Evolutionary conservation across 2,329 filamentous ascomycete species (phyloP), one percentile per base, ranked within the genome.

Genomic region (Cladosporium sp.): DNA sequence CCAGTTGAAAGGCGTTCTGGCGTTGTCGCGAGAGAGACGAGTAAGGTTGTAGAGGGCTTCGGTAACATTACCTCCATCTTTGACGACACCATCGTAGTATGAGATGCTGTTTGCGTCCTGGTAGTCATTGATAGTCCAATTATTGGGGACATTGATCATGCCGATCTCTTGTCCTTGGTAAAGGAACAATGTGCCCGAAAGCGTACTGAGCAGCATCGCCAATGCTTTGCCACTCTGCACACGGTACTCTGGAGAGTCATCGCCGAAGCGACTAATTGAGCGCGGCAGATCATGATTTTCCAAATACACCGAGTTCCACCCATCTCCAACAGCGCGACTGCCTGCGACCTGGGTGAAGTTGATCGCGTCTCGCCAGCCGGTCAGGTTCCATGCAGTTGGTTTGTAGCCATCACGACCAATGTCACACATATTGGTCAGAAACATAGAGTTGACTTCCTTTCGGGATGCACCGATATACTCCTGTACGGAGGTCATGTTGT

Each of bases 1-100:
- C 90, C 90, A 93, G 73, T 91, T 89, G 76, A 93, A 88, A 0
- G 90, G 90, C 0, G 88, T 87, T 50, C 90, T 83, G 7, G 86
- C 87, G 75, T 93, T 90, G 76, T 93, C 90, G 28, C 90, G 75
- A 5, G 84, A 86, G 73, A 87, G 86, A 69, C 82, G 80, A 87
- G 78, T 82, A 1, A 82, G 84, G 37, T 81, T 78, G 26, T 77
- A 79, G 3, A 84, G 78, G 31, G 72, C 77, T 58, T 78, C 74
- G 62, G 57, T 63, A 55, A 77, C 73, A 8, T 67, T 69, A 12
- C 71, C 70, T 62, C 73, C 72, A 18, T 68, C 70, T 5, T 74
- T 72, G n/a, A 72, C 70, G 26, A 78, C 76, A 65, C 78, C 75
- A 16, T 80, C 72, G 73, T 79, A 80, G 59, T 79, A 81, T 44